Percentiles rank a stretch among this genome's conserved stretches.
Evolutionary conservation across 1,284 basidiomycete genomes (phyloP).

Genomic region (Anthracocystis setariae): DNA sequence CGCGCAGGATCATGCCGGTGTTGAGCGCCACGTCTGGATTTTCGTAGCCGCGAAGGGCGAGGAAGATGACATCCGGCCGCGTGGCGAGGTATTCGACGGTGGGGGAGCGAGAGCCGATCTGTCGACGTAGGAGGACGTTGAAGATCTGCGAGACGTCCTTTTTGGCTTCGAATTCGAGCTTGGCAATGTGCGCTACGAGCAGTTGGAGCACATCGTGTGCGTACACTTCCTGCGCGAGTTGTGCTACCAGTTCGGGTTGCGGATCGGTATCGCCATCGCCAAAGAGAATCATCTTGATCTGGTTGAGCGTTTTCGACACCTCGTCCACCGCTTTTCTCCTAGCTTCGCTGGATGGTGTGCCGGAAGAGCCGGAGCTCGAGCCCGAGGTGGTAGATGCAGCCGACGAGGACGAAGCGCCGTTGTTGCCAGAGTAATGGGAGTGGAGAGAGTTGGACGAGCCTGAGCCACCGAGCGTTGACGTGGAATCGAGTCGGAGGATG

Average conservation of each 20-base stretch:
- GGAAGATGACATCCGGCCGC: constrained; percentile 88
- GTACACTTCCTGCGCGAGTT: constrained; percentile 95
- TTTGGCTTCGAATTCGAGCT: constrained; percentile 89
- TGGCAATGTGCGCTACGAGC: constrained; percentile 81
- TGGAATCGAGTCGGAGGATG: constrained; percentile 53
- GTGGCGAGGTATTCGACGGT: constrained; percentile 92
- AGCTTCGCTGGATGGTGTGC: constrained; percentile 19
- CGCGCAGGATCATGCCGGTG: constrained; percentile 96
- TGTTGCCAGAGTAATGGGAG: constrained; percentile 18
- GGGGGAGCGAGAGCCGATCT: constrained; percentile 90
- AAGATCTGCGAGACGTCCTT: constrained; percentile 98
- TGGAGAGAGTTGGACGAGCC: constrained; percentile 31
- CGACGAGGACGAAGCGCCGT: constrained; percentile 18
- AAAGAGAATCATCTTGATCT: constrained; percentile 85
- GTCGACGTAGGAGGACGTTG: constrained; percentile 90
- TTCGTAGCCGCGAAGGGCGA: constrained; percentile 80
- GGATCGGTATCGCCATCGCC: constrained; percentile 83
- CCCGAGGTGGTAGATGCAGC: constrained; percentile 13
- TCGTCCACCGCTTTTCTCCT: constrained; percentile 80
- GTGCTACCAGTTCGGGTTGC: constrained; percentile 73
- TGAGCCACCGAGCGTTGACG: constrained; percentile 20
- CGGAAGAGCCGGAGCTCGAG: constrained; percentile 17
- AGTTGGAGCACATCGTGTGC: constrained; percentile 84
- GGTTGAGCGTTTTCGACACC: constrained; percentile 85
- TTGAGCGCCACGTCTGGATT: constrained; percentile 95